Base-by-base conservation (phyloP, 306 rosid species). In the Argentina anserina region DNA sequence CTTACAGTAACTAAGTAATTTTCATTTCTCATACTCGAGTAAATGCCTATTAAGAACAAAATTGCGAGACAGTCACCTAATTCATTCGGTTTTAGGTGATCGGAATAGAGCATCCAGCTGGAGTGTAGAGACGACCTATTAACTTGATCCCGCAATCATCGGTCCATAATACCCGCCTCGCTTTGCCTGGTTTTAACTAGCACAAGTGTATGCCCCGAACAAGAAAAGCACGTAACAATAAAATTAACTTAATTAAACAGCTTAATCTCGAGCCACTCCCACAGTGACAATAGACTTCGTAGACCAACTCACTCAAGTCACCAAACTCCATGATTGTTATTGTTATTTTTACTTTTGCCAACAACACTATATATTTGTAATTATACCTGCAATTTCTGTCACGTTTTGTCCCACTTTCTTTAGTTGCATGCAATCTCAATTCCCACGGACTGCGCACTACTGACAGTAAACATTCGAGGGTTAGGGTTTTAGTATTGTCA, bases 221-320 rank as follows among this genome's bases (percentile, higher is more conserved):
- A 18, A 11, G 41, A 60, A 60, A 5, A 41, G 66, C 23, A 60
- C 42, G 36, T 60, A 31, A 33, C 8, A 69, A n/a, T 9, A 46
- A 33, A 50, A 23, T 52, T 52, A 21, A 52, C 9, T 5, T 56
- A 26, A 20, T 34, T 31, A 11, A 28, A 3, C 7, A 17, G 18
- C 42, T n/a, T 31, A 55, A 74, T 82, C 88, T 86, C 87, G 86
- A 90, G 90, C 93, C 90, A 85, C 96, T 69, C 81, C 81, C 87
- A 14, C 43, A 26, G 21, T 69, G 7, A 29, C 8, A 12, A 3
- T 25, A 15, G 25, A 25, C 20, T 36, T 52, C 52, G 75, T 26
- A 58, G 28, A 71, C 39, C 2, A n/a, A n/a, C n/a, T n/a, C n/a
- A n/a, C n/a, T n/a, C n/a, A n/a, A n/a, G n/a, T n/a, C n/a, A n/a